Evolutionary conservation across 2,329 filamentous ascomycete species (phyloP), one percentile per base, ranked within the genome.

Genomic region (Botrytis porri): DNA sequence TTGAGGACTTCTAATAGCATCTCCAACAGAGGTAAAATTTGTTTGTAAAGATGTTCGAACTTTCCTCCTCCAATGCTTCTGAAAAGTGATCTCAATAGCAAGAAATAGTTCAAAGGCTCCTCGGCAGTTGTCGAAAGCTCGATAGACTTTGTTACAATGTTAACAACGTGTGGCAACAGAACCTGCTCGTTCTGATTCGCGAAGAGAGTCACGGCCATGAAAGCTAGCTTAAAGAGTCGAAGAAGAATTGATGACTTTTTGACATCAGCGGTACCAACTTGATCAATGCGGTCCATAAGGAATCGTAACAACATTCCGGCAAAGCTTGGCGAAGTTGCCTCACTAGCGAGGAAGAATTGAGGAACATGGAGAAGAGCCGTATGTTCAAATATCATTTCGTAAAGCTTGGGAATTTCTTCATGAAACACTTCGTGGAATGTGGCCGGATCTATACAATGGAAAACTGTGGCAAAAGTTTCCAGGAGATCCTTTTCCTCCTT

Each of bases 391-490:
- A 97, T 98, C 88, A 98, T 95, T 76, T 97, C 92, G 81, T 99
- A 98, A 54, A 99, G 89, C 82, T 94, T 93, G 54, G 95, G 95
- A 74, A 99, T 98, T 84, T 98, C 96, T 74, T 95, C 93, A 81
- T 97, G 93, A 82, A 99, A 99, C 59, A 99, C 94, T 84, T 99
- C 96, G 79, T 99, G 95, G 81, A 99, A 99, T 0, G 95, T 98
- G 18, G 97, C 96, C 2, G 96, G 96, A 80, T 99, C 96, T 76
- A 99, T 96, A 82, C 95, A 97, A 81, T 99, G 96, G 81, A 99
- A 99, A 41, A 99, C 95, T 0, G 96, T 98, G 3, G 95, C 96
- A 81, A 99, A 99, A 3, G 94, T 97, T 84, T 99, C 97, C 10
- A 99, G 86, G 14, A 99, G 87, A 71, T 99, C 96, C 81, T 99